phyloP scores from a whole-genome alignment of 805 yeast species.

The Yamadazyma akitaensis region DNA sequence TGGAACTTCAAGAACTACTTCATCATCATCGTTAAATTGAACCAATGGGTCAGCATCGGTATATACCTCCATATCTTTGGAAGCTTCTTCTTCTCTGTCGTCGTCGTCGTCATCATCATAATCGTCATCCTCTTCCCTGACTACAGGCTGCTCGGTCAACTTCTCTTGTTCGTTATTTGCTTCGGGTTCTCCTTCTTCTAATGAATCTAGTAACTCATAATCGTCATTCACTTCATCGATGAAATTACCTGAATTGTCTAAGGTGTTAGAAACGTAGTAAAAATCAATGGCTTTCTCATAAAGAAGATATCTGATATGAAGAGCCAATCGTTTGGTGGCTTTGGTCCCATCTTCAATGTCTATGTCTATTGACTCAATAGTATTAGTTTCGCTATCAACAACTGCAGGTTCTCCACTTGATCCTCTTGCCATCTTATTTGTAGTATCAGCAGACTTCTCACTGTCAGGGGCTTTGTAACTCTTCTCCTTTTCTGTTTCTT shows the following conservation, averaged over 20 bases:
- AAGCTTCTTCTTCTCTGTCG: slow-evolving; percentile 18
- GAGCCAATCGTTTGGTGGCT: slow-evolving; percentile 42
- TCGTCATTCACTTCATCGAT: slow-evolving; percentile 35
- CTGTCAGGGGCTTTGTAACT: slow-evolving; percentile 3
- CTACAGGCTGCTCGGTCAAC: slow-evolving; percentile 9
- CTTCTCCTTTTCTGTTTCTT: neutral
- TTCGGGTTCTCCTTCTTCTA: slow-evolving; percentile 19
- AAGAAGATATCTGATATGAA: slow-evolving; percentile 62
- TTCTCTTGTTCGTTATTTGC: neutral
- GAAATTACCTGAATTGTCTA: slow-evolving; percentile 17
- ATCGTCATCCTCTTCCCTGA: slow-evolving; percentile 39
- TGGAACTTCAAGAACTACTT: slow-evolving; percentile 34
- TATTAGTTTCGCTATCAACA: neutral
- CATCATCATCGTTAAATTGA: slow-evolving; percentile 25
- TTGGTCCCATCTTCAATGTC: slow-evolving; percentile 41
- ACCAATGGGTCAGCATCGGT: slow-evolving; percentile 30
- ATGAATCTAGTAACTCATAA: slow-evolving; percentile 31
- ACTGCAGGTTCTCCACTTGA: slow-evolving; percentile 15
- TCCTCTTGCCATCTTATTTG: neutral
- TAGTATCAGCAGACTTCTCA: slow-evolving; percentile 9
- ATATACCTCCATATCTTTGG: slow-evolving; percentile 27
- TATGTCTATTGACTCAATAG: slow-evolving; percentile 27
- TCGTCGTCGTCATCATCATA: slow-evolving; percentile 29
- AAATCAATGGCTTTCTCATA: slow-evolving; percentile 69
- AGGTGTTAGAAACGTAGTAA: slow-evolving; percentile 27